Conservation (phyloP, 179 eudicot species). For the Spinacia oleracea region DNA sequence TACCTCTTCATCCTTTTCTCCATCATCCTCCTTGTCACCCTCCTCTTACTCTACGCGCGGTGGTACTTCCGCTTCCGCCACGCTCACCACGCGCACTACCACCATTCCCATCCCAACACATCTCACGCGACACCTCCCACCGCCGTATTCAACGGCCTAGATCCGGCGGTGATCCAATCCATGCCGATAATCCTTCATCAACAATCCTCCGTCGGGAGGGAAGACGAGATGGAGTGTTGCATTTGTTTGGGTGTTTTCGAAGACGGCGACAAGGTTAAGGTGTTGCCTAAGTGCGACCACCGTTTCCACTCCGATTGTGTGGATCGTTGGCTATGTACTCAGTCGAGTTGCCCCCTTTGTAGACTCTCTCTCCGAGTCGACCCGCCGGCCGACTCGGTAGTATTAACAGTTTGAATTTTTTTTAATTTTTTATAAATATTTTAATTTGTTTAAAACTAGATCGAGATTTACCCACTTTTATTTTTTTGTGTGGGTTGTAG, state of each 20-base stretch:
- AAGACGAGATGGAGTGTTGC: conserved; percentile 52
- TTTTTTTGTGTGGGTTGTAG: conserved; percentile 17
- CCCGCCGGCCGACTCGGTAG: conserved; percentile 30
- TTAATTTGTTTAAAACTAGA: background rate
- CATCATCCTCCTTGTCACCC: conserved; percentile 38
- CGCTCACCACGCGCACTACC: conserved; percentile 16
- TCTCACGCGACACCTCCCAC: conserved; percentile 12
- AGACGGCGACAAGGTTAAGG: conserved; percentile 69
- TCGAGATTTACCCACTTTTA: conserved; percentile 5
- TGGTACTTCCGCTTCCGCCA: conserved; percentile 51
- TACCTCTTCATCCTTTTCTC: conserved; percentile 55
- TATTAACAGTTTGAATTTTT: background rate
- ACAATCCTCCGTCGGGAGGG: conserved; percentile 15
- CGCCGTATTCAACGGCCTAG: conserved; percentile 38
- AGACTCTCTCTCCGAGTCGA: conserved; percentile 53
- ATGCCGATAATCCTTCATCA: conserved; percentile 46
- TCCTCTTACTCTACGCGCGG: conserved; percentile 50
- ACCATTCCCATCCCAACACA: background rate
- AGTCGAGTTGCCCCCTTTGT: conserved; percentile 76
- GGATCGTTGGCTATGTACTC: conserved; percentile 64
- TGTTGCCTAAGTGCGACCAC: conserved; percentile 58
- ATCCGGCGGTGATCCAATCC: conserved; percentile 32
- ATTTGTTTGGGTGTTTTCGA: conserved; percentile 66
- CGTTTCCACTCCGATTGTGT: conserved; percentile 73
- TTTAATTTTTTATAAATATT: background rate